These are phyloP conservation scores for Zea luxurians DNA, from an alignment of 176 grass and related monocot species.

Conservation along the genomic window DNA sequence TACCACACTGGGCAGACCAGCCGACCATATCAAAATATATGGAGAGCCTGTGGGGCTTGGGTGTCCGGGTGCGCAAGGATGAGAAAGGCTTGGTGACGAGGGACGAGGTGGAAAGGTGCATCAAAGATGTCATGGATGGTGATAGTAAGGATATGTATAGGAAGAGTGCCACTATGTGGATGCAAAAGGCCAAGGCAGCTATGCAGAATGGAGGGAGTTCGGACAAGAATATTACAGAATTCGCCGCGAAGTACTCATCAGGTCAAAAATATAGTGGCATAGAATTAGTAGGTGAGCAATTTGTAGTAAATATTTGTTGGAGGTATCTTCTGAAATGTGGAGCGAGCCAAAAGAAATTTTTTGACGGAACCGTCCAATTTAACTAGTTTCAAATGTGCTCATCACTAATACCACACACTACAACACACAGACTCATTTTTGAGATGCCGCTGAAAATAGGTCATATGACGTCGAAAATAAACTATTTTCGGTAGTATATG, in stretches of 20 bases:
- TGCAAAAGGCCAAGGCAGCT: slow-evolving; percentile 6
- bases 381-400: too few species aligned
- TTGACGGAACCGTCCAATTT: too few species aligned
- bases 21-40: slow-evolving; percentile 39
- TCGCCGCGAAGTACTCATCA: background rate
- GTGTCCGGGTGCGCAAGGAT: background rate
- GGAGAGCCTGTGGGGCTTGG: slow-evolving; percentile 38
- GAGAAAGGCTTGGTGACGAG: background rate
- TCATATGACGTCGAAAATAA: too few species aligned
- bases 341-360: too few species aligned
- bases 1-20: slow-evolving; percentile 49
- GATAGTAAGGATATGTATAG: slow-evolving; percentile 2
- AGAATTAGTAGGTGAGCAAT: too few species aligned
- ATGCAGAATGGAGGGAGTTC: background rate
- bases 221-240: background rate
- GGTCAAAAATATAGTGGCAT: too few species aligned
- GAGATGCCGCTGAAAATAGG: too few species aligned
- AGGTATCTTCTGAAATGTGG: too few species aligned
- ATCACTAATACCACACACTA: too few species aligned
- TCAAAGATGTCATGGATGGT: slow-evolving; percentile 36
- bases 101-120: slow-evolving; percentile 38
- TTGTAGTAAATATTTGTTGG: too few species aligned
- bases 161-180: slow-evolving; percentile 5
- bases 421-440: too few species aligned
- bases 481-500: too few species aligned